Evolutionary conservation across 2,329 filamentous ascomycete genomes (phyloP).

Genomic region (Aspergillus piperis): DNA sequence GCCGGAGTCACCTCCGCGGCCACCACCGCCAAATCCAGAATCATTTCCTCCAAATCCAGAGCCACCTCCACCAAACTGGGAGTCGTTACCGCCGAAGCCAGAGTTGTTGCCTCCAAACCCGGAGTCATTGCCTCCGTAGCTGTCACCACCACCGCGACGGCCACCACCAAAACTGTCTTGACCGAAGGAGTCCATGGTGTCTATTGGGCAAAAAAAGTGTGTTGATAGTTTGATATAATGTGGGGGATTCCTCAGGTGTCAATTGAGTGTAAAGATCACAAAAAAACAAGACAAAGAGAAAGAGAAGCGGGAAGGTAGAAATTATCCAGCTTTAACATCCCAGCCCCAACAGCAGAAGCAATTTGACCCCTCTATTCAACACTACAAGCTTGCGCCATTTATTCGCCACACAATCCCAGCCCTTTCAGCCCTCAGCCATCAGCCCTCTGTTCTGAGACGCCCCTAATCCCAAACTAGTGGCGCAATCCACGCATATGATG

Average conservation of each 20-base stretch:
- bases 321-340: not conserved
- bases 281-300: not conserved
- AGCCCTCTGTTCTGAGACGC: not conserved
- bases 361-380: not conserved
- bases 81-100: not conserved
- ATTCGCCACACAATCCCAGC: not conserved
- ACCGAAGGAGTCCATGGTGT: not conserved
- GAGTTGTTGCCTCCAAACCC: not conserved
- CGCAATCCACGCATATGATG: not conserved
- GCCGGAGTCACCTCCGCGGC: not conserved
- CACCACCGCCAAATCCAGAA: not conserved
- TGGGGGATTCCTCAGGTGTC: fast-evolving
- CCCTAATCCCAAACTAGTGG: not conserved
- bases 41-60: not conserved
- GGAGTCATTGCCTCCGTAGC: not conserved
- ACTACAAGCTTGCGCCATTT: not conserved
- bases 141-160: not conserved
- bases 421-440: not conserved
- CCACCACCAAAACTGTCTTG: not conserved
- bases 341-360: not conserved
- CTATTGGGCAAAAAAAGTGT: not conserved
- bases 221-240: not conserved
- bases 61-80: not conserved
- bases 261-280: not conserved
- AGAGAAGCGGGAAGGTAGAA: not conserved